phyloP scores from a whole-genome alignment of 805 yeast species.

The Spathaspora girioi region DNA sequence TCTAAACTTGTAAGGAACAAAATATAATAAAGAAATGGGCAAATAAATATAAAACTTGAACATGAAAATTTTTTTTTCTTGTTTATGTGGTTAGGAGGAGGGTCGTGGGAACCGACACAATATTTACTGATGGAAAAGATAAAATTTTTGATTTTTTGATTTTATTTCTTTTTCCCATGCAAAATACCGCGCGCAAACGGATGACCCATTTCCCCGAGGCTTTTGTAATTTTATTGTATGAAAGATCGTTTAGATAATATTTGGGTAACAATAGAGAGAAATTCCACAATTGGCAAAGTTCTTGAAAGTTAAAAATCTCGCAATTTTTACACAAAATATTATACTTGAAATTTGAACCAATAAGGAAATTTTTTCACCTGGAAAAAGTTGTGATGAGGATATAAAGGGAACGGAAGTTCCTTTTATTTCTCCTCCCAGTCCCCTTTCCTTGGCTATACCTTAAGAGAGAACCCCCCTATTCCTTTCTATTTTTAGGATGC shows the following conservation, averaged over 20 bases:
- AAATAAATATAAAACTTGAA: background rate
- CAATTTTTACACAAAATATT: background rate
- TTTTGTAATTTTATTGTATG: background rate
- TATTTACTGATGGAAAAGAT: slow-evolving; percentile 24
- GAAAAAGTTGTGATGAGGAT: too few relatives aligned
- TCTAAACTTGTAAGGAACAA: background rate
- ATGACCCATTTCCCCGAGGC: background rate
- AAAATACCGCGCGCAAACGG: background rate
- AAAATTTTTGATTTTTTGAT: slow-evolving; percentile 16
- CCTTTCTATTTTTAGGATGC: too few relatives aligned
- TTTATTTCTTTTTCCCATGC: background rate
- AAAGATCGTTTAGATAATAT: slow-evolving; percentile 7
- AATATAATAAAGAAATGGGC: background rate
- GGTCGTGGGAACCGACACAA: background rate
- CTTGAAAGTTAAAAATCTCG: background rate
- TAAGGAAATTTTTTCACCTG: too few relatives aligned
- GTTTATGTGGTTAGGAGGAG: background rate
- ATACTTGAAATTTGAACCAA: too few relatives aligned
- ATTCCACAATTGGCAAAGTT: background rate
- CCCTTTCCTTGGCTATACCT: too few relatives aligned
- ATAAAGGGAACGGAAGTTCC: too few relatives aligned
- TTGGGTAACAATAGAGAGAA: background rate
- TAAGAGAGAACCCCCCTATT: too few relatives aligned
- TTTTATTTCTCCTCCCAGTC: too few relatives aligned
- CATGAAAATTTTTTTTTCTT: background rate